These are phyloP conservation scores for Tardiomyces blankii DNA, from an alignment of 1,139 yeast genomes.

Conservation along the genomic window DNA sequence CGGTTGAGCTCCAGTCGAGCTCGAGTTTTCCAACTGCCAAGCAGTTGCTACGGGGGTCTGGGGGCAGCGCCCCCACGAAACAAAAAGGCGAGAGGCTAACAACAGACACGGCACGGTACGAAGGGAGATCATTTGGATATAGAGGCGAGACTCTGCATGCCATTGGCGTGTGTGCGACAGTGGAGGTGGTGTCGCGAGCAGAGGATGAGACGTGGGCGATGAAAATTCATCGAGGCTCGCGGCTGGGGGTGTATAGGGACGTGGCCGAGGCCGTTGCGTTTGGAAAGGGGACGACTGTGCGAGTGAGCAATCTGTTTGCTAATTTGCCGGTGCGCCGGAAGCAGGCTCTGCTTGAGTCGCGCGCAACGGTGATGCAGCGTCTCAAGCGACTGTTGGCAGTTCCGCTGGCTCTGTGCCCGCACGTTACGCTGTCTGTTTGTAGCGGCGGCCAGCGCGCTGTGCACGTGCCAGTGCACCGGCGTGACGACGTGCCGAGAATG, in stretches of 20 bases:
- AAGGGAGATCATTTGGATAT: not conserved
- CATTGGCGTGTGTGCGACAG: not conserved
- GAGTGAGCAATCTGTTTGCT: not conserved
- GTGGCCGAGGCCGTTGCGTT: not conserved
- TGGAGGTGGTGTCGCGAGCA: not conserved
- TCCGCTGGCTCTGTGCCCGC: not conserved
- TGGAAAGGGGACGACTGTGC: not conserved
- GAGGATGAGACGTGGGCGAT: not conserved
- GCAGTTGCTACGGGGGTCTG: too few relatives aligned
- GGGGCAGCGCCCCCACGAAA: too few relatives aligned
- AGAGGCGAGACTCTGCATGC: not conserved
- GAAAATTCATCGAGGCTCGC: not conserved
- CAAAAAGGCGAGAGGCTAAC: not conserved
- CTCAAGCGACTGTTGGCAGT: not conserved
- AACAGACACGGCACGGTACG: not conserved
- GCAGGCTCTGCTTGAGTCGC: not conserved
- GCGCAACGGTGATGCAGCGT: not conserved
- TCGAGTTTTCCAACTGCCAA: too few relatives aligned
- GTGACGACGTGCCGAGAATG: not conserved
- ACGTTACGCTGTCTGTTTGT: not conserved
- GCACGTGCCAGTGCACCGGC: not conserved
- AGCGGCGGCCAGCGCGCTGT: not conserved
- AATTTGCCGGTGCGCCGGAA: not conserved
- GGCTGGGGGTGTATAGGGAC: not conserved
- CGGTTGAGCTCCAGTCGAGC: too few relatives aligned